Evolutionary conservation across 2,329 filamentous ascomycete genomes (phyloP), one percentile per base, ranked within the genome.

Genomic region (Clathrospora elynae): DNA sequence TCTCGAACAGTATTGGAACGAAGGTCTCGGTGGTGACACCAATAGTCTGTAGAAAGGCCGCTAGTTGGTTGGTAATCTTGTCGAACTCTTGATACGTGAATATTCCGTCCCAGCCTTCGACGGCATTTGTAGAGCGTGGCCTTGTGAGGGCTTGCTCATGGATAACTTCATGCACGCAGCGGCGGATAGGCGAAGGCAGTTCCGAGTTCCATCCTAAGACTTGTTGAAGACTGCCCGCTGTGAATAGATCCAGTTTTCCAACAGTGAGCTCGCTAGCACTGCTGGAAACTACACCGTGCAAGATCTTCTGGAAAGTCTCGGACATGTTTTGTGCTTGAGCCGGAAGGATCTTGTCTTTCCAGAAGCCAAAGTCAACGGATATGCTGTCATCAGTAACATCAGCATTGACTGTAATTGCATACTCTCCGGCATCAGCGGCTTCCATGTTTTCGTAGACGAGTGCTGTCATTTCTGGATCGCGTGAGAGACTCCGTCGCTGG

Each of bases 1-100:
- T 71, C 12, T 70, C 66, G 41, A 70, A 67, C n/a, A 65, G 41
- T 13, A 71, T 63, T 6, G 66, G 65, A n/a, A 70, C 63, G 14
- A 68, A 60, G 1, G 55, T 62, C 35, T 67, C 63, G 1, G 61
- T 57, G 1, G 48, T 42, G 12, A 67, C 51, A 10, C 64, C 64
- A 22, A 60, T 43, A 4, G 44, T 42, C 19, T 62, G 53, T 1
- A 68, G 57, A 45, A 63, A 51, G 8, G 51, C 40, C 2, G 57
- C 64, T 10, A 67, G 39, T 8, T 57, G 57, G 28, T 55, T 55
- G 10, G 64, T 65, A 8, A 62, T 36, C 28, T 59, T 60, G 35
- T 67, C 62, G 17, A 67, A 64, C 14, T 67, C 62, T 41, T 64
- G 61, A 18, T 67, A 67, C 1, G 63, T 65, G 30, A 65, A 66